Conservation (phyloP, 2,329 filamentous ascomycete species). For the Dactylellina haptotyla region DNA sequence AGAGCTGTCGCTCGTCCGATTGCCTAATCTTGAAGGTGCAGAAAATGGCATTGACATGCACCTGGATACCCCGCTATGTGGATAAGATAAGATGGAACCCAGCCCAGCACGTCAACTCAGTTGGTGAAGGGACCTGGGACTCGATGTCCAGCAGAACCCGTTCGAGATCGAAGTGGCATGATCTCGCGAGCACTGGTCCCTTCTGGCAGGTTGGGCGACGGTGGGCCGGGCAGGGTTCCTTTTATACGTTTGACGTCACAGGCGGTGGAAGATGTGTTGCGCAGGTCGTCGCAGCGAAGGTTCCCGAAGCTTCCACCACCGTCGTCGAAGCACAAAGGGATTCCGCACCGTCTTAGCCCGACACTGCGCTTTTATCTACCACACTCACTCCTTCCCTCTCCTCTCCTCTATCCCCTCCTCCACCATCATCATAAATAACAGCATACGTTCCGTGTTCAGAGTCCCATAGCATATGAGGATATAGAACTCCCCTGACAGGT, state of each 20-base stretch:
- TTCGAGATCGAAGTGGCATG: neutral
- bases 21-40: neutral
- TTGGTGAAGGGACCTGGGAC: no score
- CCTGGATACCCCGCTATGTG: neutral
- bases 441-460: neutral
- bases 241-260: slow-evolving; percentile 46
- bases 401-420: neutral
- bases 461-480: slow-evolving; percentile 16
- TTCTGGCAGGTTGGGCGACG: neutral
- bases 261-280: slow-evolving; percentile 31
- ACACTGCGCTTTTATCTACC: slow-evolving; percentile 31
- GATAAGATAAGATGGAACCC: neutral
- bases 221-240: neutral
- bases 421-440: neutral
- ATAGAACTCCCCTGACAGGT: slow-evolving; percentile 5
- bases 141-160: no score
- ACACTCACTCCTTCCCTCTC: slow-evolving; percentile 18
- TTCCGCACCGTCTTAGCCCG: slow-evolving; percentile 9
- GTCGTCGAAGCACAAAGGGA: slow-evolving; percentile 12
- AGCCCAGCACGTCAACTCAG: no score
- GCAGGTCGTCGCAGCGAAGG: slow-evolving; percentile 37
- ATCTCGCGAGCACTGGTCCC: neutral
- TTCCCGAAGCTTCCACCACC: slow-evolving; percentile 51
- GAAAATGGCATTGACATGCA: neutral
- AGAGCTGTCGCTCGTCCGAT: neutral